Base-by-base conservation (phyloP, 2,329 filamentous ascomycete species). In the Chrysosphaeria jannelii region DNA sequence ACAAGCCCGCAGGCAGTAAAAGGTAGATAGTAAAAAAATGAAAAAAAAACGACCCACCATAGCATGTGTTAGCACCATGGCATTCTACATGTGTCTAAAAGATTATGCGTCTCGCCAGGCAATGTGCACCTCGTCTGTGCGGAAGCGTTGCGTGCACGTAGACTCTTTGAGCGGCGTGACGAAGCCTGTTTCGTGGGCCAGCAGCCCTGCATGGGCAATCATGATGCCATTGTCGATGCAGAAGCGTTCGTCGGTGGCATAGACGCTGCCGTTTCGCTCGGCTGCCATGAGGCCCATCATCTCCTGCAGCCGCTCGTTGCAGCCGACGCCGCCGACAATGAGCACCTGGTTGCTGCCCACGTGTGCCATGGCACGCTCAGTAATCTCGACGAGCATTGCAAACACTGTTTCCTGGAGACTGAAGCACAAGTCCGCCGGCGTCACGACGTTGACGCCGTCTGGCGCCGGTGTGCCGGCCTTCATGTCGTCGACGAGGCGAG, bases 221-320 rank as follows among this genome's bases (percentile, higher is more conserved):
- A 97, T 97, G 39, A 97, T 93, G 23, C 85, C 85, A 37, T 97
- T 97, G 45, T 97, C 85, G 35, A 97, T 97, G 42, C 85, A 97
- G 42, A 90, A 97, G 21, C 85, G 57, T 51, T 97, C 85, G 41
- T 97, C 85, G 0, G 81, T 93, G 13, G 85, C 79, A 46, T 72
- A 91, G 4, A 93, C 75, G 36, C 64, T 79, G 4, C 85, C 85
- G 25, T 78, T 75, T 18, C 85, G 53, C 42, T 90, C 79, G 21
- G 52, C 53, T 10, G 79, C 81, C 85, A 97, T 97, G 22, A 70
- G 53, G 10, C 75, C 79, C 85, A 97, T 97, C 85, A 97, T 97
- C 36, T 89, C 64, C 49, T 97, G 85, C 33, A 97, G 42, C 4
- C 85, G 59, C 48, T 89, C 69, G 41, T 97, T 97, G 42, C 75